Base-by-base conservation (phyloP, 2,329 filamentous ascomycete species). In the Hypoxylon sp. region DNA sequence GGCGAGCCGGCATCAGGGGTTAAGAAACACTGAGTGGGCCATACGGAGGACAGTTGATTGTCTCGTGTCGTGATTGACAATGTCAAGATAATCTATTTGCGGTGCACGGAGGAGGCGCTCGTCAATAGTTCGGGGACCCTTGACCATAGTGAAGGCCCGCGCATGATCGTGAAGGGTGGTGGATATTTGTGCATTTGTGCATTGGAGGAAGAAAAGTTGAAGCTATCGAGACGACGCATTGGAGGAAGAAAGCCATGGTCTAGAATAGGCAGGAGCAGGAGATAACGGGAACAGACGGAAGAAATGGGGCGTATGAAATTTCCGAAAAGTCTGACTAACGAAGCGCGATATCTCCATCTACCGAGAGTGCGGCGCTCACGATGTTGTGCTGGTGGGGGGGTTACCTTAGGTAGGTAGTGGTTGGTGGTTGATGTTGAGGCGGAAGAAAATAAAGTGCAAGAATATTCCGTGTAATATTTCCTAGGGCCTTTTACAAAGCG, bases 1-100 rank as follows among this genome's bases (percentile, higher is more conserved):
- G 44, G 17, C n/a, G 44, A 30, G 56, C 57, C 61, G 62, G 61
- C 55, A 53, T n/a, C 57, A n/a, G 54, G 48, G 58, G 59, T 64
- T 64, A 62, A 57, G 64, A 59, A 53, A 47, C 17, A 1, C 53
- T 59, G 53, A 28, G 60, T 64, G 63, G 59, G 57, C 53, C 62
- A 28, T 20, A 24, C 55, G 19, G 22, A 24, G 48, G 32, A 51
- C 37, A 56, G 64, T 54, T 64, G 61, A 56, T 56, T 37, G 44
- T 55, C 49, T 59, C 44, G 41, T 3, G 34, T 41, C 34, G 34
- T 58, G 39, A 48, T 48, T 34, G 50, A 44, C 37, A 39, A 54
- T 46, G 15, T 17, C 53, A 48, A 57, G 30, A 62, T 59, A 67
- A 63, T 50, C 26, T 17, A 46, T 59, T 60, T 64, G 39, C 17